Evolutionary conservation across 257 asterid genomes (phyloP), one percentile per base, ranked within the genome.

Genomic region (Asclepias syriaca): DNA sequence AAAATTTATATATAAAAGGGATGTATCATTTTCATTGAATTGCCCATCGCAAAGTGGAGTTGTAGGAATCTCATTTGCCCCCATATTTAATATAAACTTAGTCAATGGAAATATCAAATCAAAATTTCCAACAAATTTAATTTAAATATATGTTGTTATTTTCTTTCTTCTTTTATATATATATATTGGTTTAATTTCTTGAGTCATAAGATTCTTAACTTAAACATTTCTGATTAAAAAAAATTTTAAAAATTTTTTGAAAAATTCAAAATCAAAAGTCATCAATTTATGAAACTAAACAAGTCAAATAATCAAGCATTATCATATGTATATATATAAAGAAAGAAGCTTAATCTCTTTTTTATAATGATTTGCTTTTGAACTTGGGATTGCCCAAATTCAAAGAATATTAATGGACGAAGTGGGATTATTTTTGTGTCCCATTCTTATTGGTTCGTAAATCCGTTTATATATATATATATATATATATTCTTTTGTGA

Each of bases 61-160:
- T 64, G 68, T 37, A 18, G 49, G 50, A 37, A 64, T 64, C 68
- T 64, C 27, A 64, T 64, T 64, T 37, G 50, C 29, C 49, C 49
- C 34, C 19, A 37, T 0, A 18, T 18, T 9, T 8, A 43, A 24
- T 8, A 57, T 29, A 8, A 12, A 11, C 7, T 27, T 4, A 1
- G 21, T 3, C 43, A 12, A 27, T 59, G 43, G 8, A 58, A 22
- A 27, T 27, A 12, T 59, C 40, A 59, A 27, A 40, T 59, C 37
- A 57, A 22, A 50, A 50, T 50, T 50, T 50, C 55, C 48, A 43
- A 43, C 48, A 43, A 43, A 6, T 43, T 40, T 40, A 40, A 40
- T 40, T 6, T 40, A 6, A 6, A 4, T 39, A 39, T 4, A 5
- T 40, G 45, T 40, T 5, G 27, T 5, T 4, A 0, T 61, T 29